Base-by-base conservation (phyloP, 2,329 filamentous ascomycete genomes). In the Colletotrichum eleusines region DNA sequence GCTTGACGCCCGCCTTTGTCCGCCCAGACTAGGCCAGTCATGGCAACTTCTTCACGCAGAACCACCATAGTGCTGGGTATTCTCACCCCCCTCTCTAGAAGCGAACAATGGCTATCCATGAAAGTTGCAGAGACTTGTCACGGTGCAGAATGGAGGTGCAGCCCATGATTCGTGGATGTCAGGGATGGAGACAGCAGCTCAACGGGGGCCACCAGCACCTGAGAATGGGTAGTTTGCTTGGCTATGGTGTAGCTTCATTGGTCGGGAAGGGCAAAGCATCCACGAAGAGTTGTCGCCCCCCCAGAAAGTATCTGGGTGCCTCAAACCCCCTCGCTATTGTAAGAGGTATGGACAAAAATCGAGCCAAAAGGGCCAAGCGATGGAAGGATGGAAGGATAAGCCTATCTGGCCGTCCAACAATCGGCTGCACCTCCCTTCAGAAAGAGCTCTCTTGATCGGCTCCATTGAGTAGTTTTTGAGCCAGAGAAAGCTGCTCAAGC, bases 141-240 rank as follows among this genome's bases (percentile, higher is more conserved):
- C 53, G 28, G 42, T 51, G 59, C 57, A 58, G 59, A 59, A 53
- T 53, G 35, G 35, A 58, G 61, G 51, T 63, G 51, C n/a, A n/a
- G 51, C 53, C 64, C 64, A 68, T 71, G 68, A 71, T 71, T 71
- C 58, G 68, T 63, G 64, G 64, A 26, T 53, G 42, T 38, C 64
- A 63, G 68, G 53, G 58, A 68, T 63, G 53, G 38, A 14, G 38
- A 44, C 35, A 58, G 58, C 58, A 68, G 58, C 46, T 71, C 26
- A 46, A 48, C 44, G 58, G 65, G 68, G 68, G 50, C 58, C 38
- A 55, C 50, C 58, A 20, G 40, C 42, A 38, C 44, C n/a, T 63
- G 58, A 59, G 68, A 58, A 68, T 35, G 53, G 38, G 31, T 53
- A 38, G 26, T 42, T 58, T 58, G 50, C 44, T 54, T 63, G 33